These are phyloP conservation scores for Boletus speciosus DNA, from an alignment of 768 basidiomycete genomes.

Conservation along the genomic window DNA sequence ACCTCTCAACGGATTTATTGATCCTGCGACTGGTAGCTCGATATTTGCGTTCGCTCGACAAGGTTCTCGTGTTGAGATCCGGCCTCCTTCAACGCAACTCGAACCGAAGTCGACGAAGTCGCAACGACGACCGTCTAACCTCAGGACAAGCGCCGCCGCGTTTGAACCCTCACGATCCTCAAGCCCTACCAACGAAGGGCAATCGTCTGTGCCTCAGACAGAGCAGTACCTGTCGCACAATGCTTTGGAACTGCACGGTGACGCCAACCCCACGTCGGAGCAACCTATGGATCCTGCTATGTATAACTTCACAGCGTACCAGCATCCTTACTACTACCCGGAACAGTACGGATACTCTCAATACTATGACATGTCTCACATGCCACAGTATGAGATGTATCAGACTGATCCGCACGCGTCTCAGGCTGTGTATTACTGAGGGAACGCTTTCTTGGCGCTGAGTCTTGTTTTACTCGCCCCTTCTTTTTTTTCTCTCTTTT, in stretches of 20 bases:
- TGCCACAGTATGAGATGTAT: conserved; percentile 67
- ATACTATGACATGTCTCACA: conserved; percentile 67
- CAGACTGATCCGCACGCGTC: conserved; percentile 47
- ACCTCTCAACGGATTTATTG: conserved; percentile 59
- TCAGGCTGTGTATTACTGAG: conserved; percentile 61
- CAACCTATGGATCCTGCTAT: conserved; percentile 35
- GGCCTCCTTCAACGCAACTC: conserved; percentile 45
- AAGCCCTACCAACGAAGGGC: conserved; percentile 22
- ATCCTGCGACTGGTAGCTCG: conserved; percentile 63
- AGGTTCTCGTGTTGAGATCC: conserved; percentile 70
- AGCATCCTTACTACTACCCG: conserved; percentile 65
- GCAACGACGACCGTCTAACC: conserved; percentile 34
- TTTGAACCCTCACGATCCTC: conserved; percentile 45
- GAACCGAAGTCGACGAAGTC: conserved; percentile 24
- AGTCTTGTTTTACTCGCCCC: conserved; percentile 10
- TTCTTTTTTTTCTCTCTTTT: conserved; percentile 9
- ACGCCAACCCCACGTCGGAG: conserved; percentile 16
- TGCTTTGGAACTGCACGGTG: conserved; percentile 14
- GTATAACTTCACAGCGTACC: conserved; percentile 58
- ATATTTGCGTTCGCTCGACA: conserved; percentile 74
- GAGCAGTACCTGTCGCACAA: conserved; percentile 16
- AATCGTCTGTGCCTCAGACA: conserved; percentile 1
- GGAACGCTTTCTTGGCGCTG: conserved; percentile 7
- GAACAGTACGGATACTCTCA: conserved; percentile 63
- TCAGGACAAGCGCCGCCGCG: conserved; percentile 50